Percentiles rank a stretch among this genome's conserved stretches.
These are phyloP conservation scores for Globisporangium polare DNA, from an alignment of 352 stramenopile genomes.

Conservation along the genomic window DNA sequence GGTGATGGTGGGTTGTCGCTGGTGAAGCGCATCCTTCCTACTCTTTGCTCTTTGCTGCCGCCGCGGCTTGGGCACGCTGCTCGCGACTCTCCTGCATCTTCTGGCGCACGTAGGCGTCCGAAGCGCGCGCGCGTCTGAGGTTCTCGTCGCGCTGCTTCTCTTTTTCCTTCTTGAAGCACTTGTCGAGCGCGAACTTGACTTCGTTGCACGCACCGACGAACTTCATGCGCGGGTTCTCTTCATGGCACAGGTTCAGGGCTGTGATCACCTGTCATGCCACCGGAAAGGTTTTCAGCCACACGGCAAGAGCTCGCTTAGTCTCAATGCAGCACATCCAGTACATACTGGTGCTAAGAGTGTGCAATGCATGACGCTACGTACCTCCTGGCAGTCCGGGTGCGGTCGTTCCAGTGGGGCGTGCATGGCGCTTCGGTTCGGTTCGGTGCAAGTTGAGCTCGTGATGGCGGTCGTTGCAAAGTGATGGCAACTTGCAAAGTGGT, in stretches of 20 bases:
- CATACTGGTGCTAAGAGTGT: neutral
- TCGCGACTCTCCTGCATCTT: constrained; percentile 74
- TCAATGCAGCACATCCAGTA: neutral
- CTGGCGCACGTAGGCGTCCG: constrained; percentile 64
- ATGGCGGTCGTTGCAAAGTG: constrained; percentile 9
- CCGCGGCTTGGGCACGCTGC: constrained; percentile 27
- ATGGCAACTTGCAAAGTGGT: neutral
- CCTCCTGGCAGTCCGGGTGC: constrained; percentile 76
- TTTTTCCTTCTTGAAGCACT: constrained; percentile 79
- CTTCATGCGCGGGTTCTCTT: constrained; percentile 72
- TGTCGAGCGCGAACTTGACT: constrained; percentile 68
- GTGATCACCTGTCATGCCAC: constrained; percentile 51
- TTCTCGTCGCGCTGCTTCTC: constrained; percentile 57
- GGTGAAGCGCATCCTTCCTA: neutral
- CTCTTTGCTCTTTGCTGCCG: constrained; percentile 4
- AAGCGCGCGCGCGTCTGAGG: constrained; percentile 56
- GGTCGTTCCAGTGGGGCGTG: constrained; percentile 76
- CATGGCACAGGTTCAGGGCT: constrained; percentile 62
- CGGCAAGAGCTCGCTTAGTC: neutral
- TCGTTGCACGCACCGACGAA: constrained; percentile 75
- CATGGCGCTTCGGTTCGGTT: constrained; percentile 30
- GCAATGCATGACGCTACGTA: constrained; percentile 22
- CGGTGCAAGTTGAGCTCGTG: neutral
- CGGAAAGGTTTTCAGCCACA: neutral
- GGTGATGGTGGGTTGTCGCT: neutral